Evolutionary conservation across 73 alveolate genomes (phyloP), one percentile per base, ranked within the genome.

Genomic region (Halteria grandinella): DNA sequence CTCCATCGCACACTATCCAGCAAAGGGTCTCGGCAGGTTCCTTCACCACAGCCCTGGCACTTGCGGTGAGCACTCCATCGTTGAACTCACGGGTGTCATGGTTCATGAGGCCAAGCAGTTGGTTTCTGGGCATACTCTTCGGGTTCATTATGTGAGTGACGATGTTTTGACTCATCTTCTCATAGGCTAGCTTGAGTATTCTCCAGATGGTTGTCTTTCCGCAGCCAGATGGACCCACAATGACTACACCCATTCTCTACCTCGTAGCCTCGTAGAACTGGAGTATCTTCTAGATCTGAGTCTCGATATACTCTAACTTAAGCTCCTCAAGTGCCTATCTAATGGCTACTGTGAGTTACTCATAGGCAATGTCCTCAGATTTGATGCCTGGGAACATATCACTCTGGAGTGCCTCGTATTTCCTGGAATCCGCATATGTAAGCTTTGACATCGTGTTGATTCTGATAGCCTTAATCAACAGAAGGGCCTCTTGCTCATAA

Each of bases 221-320:
- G 59, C 99, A 98, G 7, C 99, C 99, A 0, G 99, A 98, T 0
- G 99, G 99, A 0, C 99, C 99, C 15, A 98, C 99, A 29, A 98
- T 89, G 63, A 98, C 99, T 2, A 97, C 99, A 8, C 99, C 99
- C 99, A 98, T 98, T 81, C 99, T 95, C 74, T 98, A 97, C 51
- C 95, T 91, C 14, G 99, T 91, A 25, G 99, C 99, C 78, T 98
- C 99, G 69, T 98, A 97, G 91, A 97, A 97, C 81, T 98, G 98
- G 44, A 97, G 97, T 64, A 98, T 98, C 88, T 98, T 98, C 62
- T 93, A 55, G 64, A 96, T 92, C 79, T 98, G 97, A 31, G 95
- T 87, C 24, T 95, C 99, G 5, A 97, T 97, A 27, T 69, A 91
- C 43, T 95, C 98, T 57, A 97, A 85, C 60, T 95, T 94, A 85